Evolutionary conservation across 2,329 filamentous ascomycete genomes (phyloP), one percentile per base, ranked within the genome.

Genomic region (Epichloe aotearoae): DNA sequence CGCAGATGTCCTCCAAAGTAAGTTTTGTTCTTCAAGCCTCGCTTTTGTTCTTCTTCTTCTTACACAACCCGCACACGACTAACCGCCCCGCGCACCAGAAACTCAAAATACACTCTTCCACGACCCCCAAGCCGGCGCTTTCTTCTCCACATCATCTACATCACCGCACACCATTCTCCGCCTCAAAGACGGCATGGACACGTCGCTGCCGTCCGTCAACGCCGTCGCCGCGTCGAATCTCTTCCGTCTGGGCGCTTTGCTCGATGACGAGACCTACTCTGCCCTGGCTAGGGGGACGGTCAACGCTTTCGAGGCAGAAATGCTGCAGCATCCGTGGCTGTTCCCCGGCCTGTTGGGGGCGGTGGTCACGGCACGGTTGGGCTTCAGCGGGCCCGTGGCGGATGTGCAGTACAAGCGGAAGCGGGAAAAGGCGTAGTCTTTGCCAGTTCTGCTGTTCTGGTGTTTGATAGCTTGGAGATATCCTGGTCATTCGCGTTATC

Each of bases 101-200:
- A 78, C 77, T 3, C 86, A 97, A 66, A 84, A 86, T 52, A 66
- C 71, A 1, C 73, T 86, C 15, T 97, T 97, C 71, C 87, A 87
- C 68, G 89, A 95, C 58, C 63, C 71, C 4, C 68, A 63, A 30
- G 77, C 63, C 26, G 78, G 78, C 41, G 87, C 78, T 34, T 93
- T 91, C 73, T 93, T 86, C 69, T 83, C 82, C 4, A 89, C 85
- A 1, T 69, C 75, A 4, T 69, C 72, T 12, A 67, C 75, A 41
- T 80, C 83, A 10, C 71, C 81, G 0, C 80, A 89, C 59, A 77
- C 84, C 30, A 83, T 96, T 53, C 79, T 97, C 53, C 84, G 91
- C 23, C 77, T 96, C 47, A 98, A 98, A 68, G 88, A 94, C 55
- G 93, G 89, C 56, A 96, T 96, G 77, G 93, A 98, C 66, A 88